Evolutionary conservation across 352 stramenopile species (phyloP), one percentile per base, ranked within the genome.

Genomic region (Plasmopara viticola): DNA sequence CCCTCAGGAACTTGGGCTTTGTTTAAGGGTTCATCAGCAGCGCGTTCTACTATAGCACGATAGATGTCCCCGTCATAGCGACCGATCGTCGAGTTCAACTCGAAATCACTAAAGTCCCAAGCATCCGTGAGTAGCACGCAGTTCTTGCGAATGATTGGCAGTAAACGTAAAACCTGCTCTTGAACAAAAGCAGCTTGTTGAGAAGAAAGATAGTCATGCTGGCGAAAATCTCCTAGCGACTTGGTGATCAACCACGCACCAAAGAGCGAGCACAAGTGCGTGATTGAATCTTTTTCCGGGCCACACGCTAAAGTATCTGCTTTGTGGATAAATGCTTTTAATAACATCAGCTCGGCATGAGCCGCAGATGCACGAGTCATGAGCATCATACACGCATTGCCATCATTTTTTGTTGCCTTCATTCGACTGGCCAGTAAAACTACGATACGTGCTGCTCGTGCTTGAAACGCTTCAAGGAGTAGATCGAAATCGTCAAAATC

Each of bases 61-160:
- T 85, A 85, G 7, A 85, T 78, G 50, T 85, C 70, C 6, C 71
- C 74, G 43, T 86, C 66, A 53, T 79, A 83, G 14, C 61, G 49
- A 8, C 71, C 74, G 37, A 85, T 74, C n/a, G 70, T 70, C 54
- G 74, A 85, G 58, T 74, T 76, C 18, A 89, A 47, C 58, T 86
- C 75, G 41, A 86, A 87, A 61, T 89, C 73, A 17, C 40, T 84
- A 28, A 84, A 84, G 48, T 71, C 62, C 66, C 62, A 74, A 5
- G 66, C 62, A 48, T 74, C 62, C 6, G 71, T 81, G 10, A 81
- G 51, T 15, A 78, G 48, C 37, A 84, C 62, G 12, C 60, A 67
- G 58, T 80, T 84, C 60, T 68, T 71, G 45, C 72, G 70, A 12
- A 77, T 51, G 2, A 68, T 39, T 2, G 70, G 60, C 13, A 84